Evolutionary conservation across 164 flowering plant genomes (phyloP).

Genomic region (Magnolia kwangsiensis): DNA sequence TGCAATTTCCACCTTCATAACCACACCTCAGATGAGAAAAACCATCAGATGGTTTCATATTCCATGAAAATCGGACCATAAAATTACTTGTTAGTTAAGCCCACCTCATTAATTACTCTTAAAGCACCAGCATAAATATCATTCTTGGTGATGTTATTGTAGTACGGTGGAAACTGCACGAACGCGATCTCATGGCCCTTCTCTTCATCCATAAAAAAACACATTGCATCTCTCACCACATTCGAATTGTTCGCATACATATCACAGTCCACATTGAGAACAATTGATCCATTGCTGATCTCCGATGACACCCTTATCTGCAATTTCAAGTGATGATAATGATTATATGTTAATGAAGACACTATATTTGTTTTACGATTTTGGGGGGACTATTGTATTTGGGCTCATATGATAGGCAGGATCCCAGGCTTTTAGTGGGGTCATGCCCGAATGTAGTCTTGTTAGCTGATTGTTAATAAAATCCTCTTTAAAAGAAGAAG

Average conservation of each 20-base stretch:
- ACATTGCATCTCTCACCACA: slow-evolving; percentile 32
- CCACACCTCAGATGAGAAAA: background rate
- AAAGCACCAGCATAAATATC: slow-evolving; percentile 18
- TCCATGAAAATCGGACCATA: background rate
- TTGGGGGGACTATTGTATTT: no score
- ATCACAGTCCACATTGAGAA: slow-evolving; percentile 43
- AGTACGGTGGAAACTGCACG: slow-evolving; percentile 33
- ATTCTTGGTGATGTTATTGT: slow-evolving; percentile 22
- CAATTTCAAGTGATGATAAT: background rate
- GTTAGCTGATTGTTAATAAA: no score
- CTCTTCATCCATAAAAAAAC: slow-evolving; percentile 40
- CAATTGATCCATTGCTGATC: slow-evolving; percentile 28
- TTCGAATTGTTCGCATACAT: slow-evolving; percentile 38
- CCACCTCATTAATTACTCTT: background rate
- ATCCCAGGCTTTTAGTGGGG: no score
- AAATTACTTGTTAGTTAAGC: background rate
- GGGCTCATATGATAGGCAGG: no score
- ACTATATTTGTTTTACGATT: no score
- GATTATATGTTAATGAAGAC: background rate
- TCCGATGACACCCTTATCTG: slow-evolving; percentile 37
- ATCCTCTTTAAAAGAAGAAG: no score
- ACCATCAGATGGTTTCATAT: background rate
- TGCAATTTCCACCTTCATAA: slow-evolving; percentile 20
- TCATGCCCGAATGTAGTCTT: no score
- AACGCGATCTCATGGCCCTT: slow-evolving; percentile 31